These are phyloP conservation scores for Rutstroemia sp. DNA, from an alignment of 2,329 filamentous ascomycete genomes.

Conservation along the genomic window DNA sequence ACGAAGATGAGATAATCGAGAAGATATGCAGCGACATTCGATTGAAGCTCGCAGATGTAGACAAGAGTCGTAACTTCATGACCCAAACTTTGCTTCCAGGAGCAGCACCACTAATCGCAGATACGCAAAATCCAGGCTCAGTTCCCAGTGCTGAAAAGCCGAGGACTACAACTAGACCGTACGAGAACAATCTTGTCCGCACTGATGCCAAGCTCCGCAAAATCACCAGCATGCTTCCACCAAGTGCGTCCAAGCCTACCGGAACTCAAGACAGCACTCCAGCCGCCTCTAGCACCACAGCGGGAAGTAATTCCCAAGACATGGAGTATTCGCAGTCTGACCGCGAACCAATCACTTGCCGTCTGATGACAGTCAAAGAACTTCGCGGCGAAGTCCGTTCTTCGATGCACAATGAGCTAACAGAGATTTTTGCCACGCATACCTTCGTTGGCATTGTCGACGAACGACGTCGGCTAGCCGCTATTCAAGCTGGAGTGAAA, in stretches of 20 bases:
- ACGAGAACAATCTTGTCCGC: slow-evolving; percentile 83
- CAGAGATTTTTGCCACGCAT: slow-evolving; percentile 78
- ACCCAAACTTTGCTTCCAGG: slow-evolving; percentile 85
- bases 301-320: slow-evolving; percentile 34
- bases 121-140: slow-evolving; percentile 15
- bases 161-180: slow-evolving; percentile 51
- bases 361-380: slow-evolving; percentile 76
- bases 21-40: slow-evolving; percentile 75
- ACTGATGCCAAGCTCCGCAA: slow-evolving; percentile 86
- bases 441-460: slow-evolving; percentile 94
- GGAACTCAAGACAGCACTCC: slow-evolving; percentile 20
- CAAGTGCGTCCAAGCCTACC: slow-evolving; percentile 33
- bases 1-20: slow-evolving; percentile 93
- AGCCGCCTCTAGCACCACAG: slow-evolving; percentile 8
- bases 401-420: slow-evolving; percentile 75
- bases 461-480: slow-evolving; percentile 75
- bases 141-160: slow-evolving; percentile 7
- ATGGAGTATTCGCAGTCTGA: slow-evolving; percentile 66
- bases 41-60: slow-evolving; percentile 72
- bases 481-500: slow-evolving; percentile 87
- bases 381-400: slow-evolving; percentile 76
- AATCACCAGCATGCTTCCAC: slow-evolving; percentile 92
- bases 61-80: slow-evolving; percentile 89
- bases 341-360: slow-evolving; percentile 61
- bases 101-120: slow-evolving; percentile 34